Percentiles rank a stretch among this genome's conserved stretches.
phyloP scores from a whole-genome alignment of 164 flowering plant genomes.

The Sedum album region DNA sequence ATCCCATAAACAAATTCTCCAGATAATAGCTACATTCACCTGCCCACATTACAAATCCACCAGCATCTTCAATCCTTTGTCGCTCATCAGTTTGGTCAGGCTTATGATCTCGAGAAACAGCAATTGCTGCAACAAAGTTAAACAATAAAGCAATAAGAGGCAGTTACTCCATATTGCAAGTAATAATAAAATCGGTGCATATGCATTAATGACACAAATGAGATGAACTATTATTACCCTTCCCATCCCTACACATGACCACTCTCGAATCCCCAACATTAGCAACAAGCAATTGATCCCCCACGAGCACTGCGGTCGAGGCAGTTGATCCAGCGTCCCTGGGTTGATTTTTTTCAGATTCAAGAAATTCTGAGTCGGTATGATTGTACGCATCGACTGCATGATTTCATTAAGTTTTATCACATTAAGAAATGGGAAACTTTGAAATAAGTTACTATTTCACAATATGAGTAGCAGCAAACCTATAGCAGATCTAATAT shows the following conservation, averaged over 20 bases:
- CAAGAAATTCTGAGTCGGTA: slow-evolving; percentile 88
- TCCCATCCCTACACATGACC: slow-evolving; percentile 91
- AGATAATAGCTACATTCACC: slow-evolving; percentile 26
- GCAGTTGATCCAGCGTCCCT: slow-evolving; percentile 99
- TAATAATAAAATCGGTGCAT: neutral
- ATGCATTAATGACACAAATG: neutral
- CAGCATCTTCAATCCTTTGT: slow-evolving; percentile 91
- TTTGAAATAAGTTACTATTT: neutral
- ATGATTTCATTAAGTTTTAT: neutral
- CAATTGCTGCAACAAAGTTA: slow-evolving; percentile 45
- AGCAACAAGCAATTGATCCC: slow-evolving; percentile 86
- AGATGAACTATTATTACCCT: slow-evolving; percentile 37
- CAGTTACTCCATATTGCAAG: neutral
- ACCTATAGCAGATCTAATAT: slow-evolving; percentile 98
- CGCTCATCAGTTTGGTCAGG: slow-evolving; percentile 96
- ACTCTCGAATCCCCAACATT: slow-evolving; percentile 98
- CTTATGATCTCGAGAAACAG: slow-evolving; percentile 96
- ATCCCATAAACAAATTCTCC: neutral
- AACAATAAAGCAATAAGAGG: neutral
- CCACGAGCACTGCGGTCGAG: slow-evolving; percentile 93
- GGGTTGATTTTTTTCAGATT: slow-evolving; percentile 72
- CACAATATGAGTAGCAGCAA: slow-evolving; percentile 9
- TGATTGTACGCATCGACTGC: slow-evolving; percentile 93
- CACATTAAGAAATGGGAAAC: neutral
- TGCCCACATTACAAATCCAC: slow-evolving; percentile 99